Evolutionary conservation across 768 basidiomycete species (phyloP), one percentile per base, ranked within the genome.

Genomic region (Boletus vermiculosoides): DNA sequence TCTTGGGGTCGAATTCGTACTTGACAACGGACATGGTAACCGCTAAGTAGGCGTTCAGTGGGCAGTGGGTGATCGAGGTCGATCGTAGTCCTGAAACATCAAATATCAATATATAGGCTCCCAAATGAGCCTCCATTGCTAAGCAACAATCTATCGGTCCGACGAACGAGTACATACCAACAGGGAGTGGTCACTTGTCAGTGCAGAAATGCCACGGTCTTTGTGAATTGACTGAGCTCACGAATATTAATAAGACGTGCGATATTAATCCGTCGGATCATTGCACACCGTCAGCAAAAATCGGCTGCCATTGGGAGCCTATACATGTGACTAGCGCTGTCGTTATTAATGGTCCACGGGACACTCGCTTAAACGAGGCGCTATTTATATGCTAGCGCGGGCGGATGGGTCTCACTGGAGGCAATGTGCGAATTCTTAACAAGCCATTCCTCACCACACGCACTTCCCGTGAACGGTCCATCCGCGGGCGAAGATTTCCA

Each of bases 1-100:
- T 65, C 66, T 77, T 77, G 53, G 71, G 71, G 28, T 77, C 64
- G 50, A 71, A 77, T 47, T 74, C 74, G n/a, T 67, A 58, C 53
- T 63, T 59, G 50, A 66, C 66, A 4, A 20, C 16, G 11, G 68
- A 65, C 72, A 73, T 71, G 46, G 40, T 31, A 18, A 28, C 55
- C 9, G 45, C 23, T 54, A 10, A 6, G 30, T 25, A 25, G 36
- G 42, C 3, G 36, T 53, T 42, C 5, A 9, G 57, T 45, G 54
- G 37, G 18, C 50, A 37, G 20, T 42, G 44, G 31, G 25, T 51
- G 39, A 36, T 52, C 34, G 20, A 28, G 10, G 49, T 41, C 16
- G 47, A 52, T 42, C 8, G 16, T 33, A 6, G 31, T 25, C 16
- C 44, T 40, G 54, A 45, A 28, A 41, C n/a, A 18, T 22, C 15